Evolutionary conservation across 768 basidiomycete genomes (phyloP), one percentile per base, ranked within the genome.

Genomic region (Nevesoporus exiguus): DNA sequence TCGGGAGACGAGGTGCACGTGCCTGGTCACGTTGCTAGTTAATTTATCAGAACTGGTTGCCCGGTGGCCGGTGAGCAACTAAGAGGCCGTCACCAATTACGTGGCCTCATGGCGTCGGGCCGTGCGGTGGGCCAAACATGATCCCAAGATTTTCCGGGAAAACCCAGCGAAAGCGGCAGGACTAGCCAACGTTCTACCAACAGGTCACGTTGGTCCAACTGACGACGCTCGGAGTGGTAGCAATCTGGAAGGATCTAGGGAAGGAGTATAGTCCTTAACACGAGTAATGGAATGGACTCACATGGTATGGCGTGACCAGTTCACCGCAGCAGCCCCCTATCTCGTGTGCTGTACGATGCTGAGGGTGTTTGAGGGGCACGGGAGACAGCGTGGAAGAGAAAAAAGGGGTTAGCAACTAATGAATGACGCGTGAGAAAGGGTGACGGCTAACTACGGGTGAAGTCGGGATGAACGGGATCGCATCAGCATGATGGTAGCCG

Each of bases 391-490:
- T 13, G 22, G 15, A n/a, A 0, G 27, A 15, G 21, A 13, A 14
- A 22, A 49, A 41, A 9, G 10, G 19, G 49, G 24, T 3, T 29
- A 39, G 15, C 19, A 24, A n/a, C 15, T 11, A 10, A 10, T 17
- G n/a, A n/a, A n/a, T 34, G 40, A 31, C 10, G 30, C 41, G 40
- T 29, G 27, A 45, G 49, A 51, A 21, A 51, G 25, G 30, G n/a
- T 2, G 37, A 31, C 17, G 22, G 15, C 34, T 13, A 7, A 17
- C 13, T 24, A 29, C 54, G 54, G 54, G 46, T 27, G 29, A 22
- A 57, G 21, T 56, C 55, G 55, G 44, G 15, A 45, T 39, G 45
- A 34, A 47, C 19, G n/a, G 30, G 4, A 33, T 39, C 3, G 14
- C 8, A 9, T n/a, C 19, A 30, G 30, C 14, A 24, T 15, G 15